A percentile compares a stretch with the other conserved stretches of the same genome.
These are phyloP conservation scores for Pyricularia grisea DNA, from an alignment of 2,329 filamentous ascomycete genomes.

Conservation along the genomic window DNA sequence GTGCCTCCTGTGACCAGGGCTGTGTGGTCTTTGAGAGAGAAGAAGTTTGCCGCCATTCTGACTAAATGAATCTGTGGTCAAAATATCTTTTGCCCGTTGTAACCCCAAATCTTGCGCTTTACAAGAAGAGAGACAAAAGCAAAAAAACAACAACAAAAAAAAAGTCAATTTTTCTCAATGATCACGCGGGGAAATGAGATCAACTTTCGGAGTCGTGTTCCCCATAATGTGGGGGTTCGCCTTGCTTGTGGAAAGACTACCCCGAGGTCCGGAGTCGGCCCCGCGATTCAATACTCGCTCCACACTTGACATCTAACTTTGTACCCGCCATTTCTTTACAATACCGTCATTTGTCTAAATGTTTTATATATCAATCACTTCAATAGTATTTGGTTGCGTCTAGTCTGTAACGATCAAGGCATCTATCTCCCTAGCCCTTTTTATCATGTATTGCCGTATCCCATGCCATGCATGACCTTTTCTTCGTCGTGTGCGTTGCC, in stretches of 20 bases:
- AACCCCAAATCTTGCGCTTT: not conserved
- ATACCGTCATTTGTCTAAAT: not conserved
- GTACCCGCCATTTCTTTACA: not conserved
- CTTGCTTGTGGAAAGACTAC: not conserved
- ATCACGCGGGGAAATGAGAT: not conserved
- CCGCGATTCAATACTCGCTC: not conserved
- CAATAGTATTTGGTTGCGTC: not conserved
- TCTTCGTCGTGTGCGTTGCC: not conserved
- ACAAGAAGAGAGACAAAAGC: too few relatives aligned
- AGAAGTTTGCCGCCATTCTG: slow-evolving; percentile 23
- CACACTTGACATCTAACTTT: not conserved
- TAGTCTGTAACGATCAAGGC: not conserved
- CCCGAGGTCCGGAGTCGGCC: not conserved
- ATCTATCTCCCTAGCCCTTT: not conserved
- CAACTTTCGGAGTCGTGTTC: not conserved
- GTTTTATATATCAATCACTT: not conserved
- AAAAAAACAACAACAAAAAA: not conserved
- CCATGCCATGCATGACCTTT: not conserved
- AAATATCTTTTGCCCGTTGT: not conserved
- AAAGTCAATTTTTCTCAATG: not conserved
- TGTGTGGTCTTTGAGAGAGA: slow-evolving; percentile 47
- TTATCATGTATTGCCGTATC: not conserved
- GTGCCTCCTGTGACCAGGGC: slow-evolving; percentile 49
- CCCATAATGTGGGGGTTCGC: not conserved
- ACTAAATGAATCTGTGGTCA: not conserved